These are phyloP conservation scores for Vaccinium corymbosum DNA, from an alignment of 148 eudicot genomes.

Conservation along the genomic window DNA sequence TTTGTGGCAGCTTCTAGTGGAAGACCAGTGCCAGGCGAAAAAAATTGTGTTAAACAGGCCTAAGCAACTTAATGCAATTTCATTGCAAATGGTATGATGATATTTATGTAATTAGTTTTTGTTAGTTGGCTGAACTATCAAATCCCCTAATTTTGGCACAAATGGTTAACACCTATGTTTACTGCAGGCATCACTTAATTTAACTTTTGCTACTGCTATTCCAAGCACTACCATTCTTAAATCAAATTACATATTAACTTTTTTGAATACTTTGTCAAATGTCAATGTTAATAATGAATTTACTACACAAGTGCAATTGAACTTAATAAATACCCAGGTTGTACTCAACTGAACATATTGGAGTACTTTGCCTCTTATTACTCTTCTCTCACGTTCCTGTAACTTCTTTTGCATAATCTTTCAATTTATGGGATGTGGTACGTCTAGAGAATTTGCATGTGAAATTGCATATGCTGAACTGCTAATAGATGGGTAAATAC, in stretches of 20 bases:
- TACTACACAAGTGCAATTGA: slow-evolving; percentile 1
- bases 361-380: background rate
- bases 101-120: slow-evolving; percentile 5
- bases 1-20: slow-evolving; percentile 63
- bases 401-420: background rate
- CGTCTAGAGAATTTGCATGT: background rate
- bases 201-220: background rate
- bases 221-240: background rate
- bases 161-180: background rate
- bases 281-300: background rate
- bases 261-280: background rate
- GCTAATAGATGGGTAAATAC: background rate
- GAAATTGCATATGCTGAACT: background rate
- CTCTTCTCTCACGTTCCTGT: background rate
- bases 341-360: too few species aligned
- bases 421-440: background rate
- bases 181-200: background rate
- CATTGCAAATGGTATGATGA: slow-evolving; percentile 62
- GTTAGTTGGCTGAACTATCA: background rate
- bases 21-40: slow-evolving; percentile 36
- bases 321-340: background rate
- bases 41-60: slow-evolving; percentile 66
- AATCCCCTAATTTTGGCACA: background rate
- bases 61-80: slow-evolving; percentile 88
- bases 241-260: background rate